These are phyloP conservation scores for Penicillium argentinense DNA, from an alignment of 495 filamentous ascomycete species.

Conservation along the genomic window DNA sequence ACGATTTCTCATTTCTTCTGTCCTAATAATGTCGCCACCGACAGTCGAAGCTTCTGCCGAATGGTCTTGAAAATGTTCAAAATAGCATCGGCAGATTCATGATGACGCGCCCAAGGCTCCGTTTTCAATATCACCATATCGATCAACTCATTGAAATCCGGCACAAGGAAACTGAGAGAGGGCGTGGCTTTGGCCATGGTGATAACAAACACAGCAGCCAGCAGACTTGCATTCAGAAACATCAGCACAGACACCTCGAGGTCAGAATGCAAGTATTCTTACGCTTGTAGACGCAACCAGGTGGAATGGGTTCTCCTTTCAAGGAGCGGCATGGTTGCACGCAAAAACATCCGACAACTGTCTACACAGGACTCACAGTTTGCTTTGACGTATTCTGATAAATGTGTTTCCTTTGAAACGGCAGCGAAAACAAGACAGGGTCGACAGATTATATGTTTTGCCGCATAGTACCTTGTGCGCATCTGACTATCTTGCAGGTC, in stretches of 20 bases:
- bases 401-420: background rate
- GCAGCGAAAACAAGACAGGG: slow-evolving; percentile 19
- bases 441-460: slow-evolving; percentile 20
- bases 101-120: slow-evolving; percentile 14
- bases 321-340: slow-evolving; percentile 8
- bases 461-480: slow-evolving; percentile 17
- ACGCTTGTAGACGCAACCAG: slow-evolving; percentile 22
- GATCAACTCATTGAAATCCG: slow-evolving; percentile 17
- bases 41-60: slow-evolving; percentile 15
- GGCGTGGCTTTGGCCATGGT: slow-evolving; percentile 19
- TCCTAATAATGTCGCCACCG: background rate
- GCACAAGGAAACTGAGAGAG: slow-evolving; percentile 11
- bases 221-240: slow-evolving; percentile 3
- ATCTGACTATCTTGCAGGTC: slow-evolving; percentile 15
- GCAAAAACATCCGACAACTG: slow-evolving; percentile 18
- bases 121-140: slow-evolving; percentile 8
- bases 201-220: slow-evolving; percentile 20
- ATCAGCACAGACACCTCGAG: background rate
- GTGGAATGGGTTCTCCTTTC: slow-evolving; percentile 14
- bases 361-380: slow-evolving; percentile 19
- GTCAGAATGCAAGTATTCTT: background rate
- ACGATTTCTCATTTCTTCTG: background rate
- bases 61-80: slow-evolving; percentile 21
- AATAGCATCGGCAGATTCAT: slow-evolving; percentile 17
- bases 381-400: slow-evolving; percentile 9